Evolutionary conservation across 768 basidiomycete species (phyloP).

Genomic region (Aureoboletus auriporus): DNA sequence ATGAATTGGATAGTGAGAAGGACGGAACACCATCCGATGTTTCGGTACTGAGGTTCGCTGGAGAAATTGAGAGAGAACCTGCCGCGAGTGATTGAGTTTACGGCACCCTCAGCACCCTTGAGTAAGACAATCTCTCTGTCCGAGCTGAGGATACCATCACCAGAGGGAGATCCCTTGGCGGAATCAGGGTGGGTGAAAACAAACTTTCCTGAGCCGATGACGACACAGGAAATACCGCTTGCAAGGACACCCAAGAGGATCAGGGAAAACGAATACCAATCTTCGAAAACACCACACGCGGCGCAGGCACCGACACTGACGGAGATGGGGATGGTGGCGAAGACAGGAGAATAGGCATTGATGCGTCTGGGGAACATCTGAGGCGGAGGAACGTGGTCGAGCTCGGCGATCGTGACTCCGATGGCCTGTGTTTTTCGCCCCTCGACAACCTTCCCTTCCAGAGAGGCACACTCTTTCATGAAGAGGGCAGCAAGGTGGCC

Average conservation of each 20-base stretch:
- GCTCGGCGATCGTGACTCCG: slow-evolving; percentile 26
- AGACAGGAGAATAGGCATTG: slow-evolving; percentile 15
- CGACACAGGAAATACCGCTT: slow-evolving; percentile 29
- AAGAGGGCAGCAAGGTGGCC: slow-evolving; percentile 31
- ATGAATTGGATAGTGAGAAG: slow-evolving; percentile 33
- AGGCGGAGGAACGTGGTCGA: slow-evolving; percentile 19
- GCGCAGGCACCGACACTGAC: slow-evolving; percentile 27
- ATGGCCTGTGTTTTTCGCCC: slow-evolving; percentile 23
- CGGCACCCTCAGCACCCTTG: slow-evolving; percentile 26
- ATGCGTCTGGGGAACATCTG: slow-evolving; percentile 17
- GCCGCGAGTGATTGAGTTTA: slow-evolving; percentile 31
- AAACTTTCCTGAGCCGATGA: slow-evolving; percentile 32
- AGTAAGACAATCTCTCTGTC: slow-evolving; percentile 27
- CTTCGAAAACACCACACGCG: slow-evolving; percentile 24
- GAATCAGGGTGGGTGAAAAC: slow-evolving; percentile 24
- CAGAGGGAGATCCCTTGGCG: slow-evolving; percentile 22
- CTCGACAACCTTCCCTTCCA: slow-evolving; percentile 12
- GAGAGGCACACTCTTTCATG: slow-evolving; percentile 18
- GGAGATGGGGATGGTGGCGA: slow-evolving; percentile 30
- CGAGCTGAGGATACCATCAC: slow-evolving; percentile 27
- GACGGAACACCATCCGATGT: slow-evolving; percentile 29
- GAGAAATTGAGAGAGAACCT: slow-evolving; percentile 26
- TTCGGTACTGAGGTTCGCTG: slow-evolving; percentile 23
- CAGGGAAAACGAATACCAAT: slow-evolving; percentile 33
- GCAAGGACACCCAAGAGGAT: slow-evolving; percentile 33